phyloP scores from a whole-genome alignment of 352 stramenopile species.

The Elongisporangium undulatum region DNA sequence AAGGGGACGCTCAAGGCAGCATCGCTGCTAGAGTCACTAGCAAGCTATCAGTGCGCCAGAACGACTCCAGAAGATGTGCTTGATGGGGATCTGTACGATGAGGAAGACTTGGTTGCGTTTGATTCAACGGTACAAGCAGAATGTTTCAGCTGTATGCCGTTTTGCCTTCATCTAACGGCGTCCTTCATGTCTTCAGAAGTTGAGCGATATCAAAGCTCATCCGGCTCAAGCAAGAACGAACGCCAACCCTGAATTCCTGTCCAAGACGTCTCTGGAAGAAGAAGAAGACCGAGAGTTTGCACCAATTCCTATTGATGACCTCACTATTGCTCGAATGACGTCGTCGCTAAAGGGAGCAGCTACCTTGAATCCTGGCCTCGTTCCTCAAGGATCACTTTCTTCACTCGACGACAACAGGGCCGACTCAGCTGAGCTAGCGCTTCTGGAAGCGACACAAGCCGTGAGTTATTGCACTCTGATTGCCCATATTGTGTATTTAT shows the following conservation, averaged over 20 bases:
- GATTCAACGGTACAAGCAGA: not conserved
- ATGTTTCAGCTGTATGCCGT: too few relatives aligned
- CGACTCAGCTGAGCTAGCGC: not conserved
- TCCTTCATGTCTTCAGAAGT: too few relatives aligned
- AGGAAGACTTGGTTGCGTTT: constrained; percentile 3
- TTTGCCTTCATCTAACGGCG: too few relatives aligned
- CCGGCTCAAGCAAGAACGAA: not conserved
- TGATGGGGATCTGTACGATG: constrained; percentile 21
- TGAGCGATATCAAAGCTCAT: not conserved
- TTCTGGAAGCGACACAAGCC: not conserved
- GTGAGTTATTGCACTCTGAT: not conserved
- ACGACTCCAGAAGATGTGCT: constrained; percentile 6
- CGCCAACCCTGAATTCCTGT: not conserved
- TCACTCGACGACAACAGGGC: not conserved
- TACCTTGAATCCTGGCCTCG: not conserved
- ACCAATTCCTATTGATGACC: not conserved
- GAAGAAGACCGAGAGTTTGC: not conserved
- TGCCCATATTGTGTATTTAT: not conserved
- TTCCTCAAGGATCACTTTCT: not conserved
- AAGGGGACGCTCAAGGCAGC: constrained; percentile 13
- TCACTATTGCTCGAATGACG: not conserved
- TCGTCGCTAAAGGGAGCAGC: not conserved
- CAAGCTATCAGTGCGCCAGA: constrained; percentile 11
- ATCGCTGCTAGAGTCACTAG: constrained; percentile 41
- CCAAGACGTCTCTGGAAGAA: not conserved